Percentiles rank a stretch among this genome's conserved stretches.
Conservation (phyloP, 2,329 filamentous ascomycete species). For the Penicillium hesseltinei region DNA sequence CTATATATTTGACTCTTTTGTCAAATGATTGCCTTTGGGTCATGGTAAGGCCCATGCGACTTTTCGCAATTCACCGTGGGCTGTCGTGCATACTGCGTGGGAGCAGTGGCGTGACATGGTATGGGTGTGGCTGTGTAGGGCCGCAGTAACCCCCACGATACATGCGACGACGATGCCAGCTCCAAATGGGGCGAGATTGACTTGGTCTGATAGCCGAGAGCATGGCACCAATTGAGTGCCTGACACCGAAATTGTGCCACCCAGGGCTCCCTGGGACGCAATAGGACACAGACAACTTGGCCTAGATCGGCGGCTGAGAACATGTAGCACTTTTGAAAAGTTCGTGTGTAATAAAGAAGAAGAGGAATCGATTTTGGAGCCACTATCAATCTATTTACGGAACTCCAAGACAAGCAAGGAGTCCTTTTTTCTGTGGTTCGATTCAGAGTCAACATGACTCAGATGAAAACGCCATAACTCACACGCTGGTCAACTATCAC, state of each 20-base stretch:
- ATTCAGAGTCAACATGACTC: conserved; percentile 13
- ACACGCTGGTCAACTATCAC: conserved; percentile 20
- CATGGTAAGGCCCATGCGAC: neutral
- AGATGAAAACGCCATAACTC: conserved; percentile 30
- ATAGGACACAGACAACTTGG: neutral
- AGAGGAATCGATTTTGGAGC: neutral
- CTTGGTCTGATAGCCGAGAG: neutral
- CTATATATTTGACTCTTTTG: neutral
- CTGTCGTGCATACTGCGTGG: neutral
- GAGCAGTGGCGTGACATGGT: neutral
- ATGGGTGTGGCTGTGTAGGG: neutral
- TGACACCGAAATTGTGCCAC: too few relatives aligned
- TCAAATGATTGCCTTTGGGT: neutral
- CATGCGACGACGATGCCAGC: neutral
- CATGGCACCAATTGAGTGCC: neutral
- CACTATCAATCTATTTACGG: neutral
- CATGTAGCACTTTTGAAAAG: neutral
- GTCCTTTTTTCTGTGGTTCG: conserved; percentile 1
- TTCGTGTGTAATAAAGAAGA: neutral
- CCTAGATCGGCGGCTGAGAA: neutral
- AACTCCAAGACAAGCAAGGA: conserved; percentile 5
- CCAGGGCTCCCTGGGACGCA: neutral
- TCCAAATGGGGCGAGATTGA: neutral
- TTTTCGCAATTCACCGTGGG: neutral
- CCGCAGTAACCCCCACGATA: neutral